Base-by-base conservation (phyloP, 176 grass and related monocot genomes). In the Triticum dicoccoides region DNA sequence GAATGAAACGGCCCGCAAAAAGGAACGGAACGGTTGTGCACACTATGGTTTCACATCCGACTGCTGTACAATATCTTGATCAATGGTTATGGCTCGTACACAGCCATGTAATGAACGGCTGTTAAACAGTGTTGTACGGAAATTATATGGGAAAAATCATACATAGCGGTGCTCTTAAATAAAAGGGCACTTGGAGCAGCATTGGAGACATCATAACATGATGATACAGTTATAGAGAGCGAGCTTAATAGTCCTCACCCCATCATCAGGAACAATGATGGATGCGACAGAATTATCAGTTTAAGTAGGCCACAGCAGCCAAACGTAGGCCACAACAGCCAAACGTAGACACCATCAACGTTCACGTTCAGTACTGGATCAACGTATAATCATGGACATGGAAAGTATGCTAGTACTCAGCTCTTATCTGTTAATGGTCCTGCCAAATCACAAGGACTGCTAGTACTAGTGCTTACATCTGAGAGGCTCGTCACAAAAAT, bases 161-260 rank as follows among this genome's bases (percentile, higher is more conserved):
- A 49, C 12, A 49, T 52, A 17, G 14, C 49, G 15, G 49, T 17
- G 14, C 49, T 52, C 49, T 52, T 52, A 17, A 52, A 5, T 52
- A 52, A 52, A 52, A 17, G 49, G 51, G 15, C 14, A 18, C 15
- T 54, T 69, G 24, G 18, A 81, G 11, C 18, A 20, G 30, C 18
- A 45, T 54, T 68, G 21, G 63, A 39, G 37, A 78, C 78, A 90
- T 82, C 56, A 80, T 69, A 76, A 68, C 76, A 81, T 85, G 89
- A 84, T 77, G 68, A 84, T 44, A 84, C 77, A 54, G 63, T 77
- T 47, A 84, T 34, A 81, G 69, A 54, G 63, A 41, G 37, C 9
- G 15, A 64, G 39, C 61, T 76, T 71, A 88, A 69, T 80, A 86
- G 86, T 88, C 85, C 69, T 84, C n/a, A 32, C 35, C 12, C 33